Percentiles rank a stretch among this genome's conserved stretches.
Evolutionary conservation across 768 basidiomycete genomes (phyloP).

Genomic region (Mrakia gelida): DNA sequence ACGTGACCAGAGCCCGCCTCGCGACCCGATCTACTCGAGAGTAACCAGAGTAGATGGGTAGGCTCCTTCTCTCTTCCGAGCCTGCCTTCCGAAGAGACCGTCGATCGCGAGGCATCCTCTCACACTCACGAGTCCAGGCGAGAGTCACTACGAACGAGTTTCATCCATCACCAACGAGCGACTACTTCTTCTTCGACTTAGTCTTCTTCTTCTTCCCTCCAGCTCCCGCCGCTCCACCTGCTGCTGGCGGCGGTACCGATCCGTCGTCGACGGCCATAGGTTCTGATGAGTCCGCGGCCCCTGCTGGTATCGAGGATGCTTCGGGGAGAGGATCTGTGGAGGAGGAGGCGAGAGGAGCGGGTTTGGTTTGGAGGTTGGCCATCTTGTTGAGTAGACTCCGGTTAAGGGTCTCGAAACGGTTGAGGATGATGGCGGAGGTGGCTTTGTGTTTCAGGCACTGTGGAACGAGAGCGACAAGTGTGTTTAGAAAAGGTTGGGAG

Average conservation of each 20-base stretch:
- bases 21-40: no score
- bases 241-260: background rate
- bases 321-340: background rate
- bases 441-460: conserved; percentile 98
- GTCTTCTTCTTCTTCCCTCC: conserved; percentile 29
- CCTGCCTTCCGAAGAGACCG: no score
- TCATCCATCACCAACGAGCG: background rate
- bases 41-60: no score
- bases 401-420: conserved; percentile 91
- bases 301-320: background rate
- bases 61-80: no score
- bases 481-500: background rate
- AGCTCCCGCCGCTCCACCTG: background rate
- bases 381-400: conserved; percentile 9
- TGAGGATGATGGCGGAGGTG: conserved; percentile 86
- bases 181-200: conserved; percentile 27
- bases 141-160: background rate
- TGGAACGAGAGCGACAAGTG: background rate
- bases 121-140: background rate
- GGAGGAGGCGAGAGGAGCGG: background rate
- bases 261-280: background rate
- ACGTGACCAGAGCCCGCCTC: no score
- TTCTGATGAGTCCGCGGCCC: background rate
- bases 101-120: no score
- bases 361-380: conserved; percentile 5